Evolutionary conservation across 352 stramenopile genomes (phyloP).

Genomic region (Pythium periplocum): DNA sequence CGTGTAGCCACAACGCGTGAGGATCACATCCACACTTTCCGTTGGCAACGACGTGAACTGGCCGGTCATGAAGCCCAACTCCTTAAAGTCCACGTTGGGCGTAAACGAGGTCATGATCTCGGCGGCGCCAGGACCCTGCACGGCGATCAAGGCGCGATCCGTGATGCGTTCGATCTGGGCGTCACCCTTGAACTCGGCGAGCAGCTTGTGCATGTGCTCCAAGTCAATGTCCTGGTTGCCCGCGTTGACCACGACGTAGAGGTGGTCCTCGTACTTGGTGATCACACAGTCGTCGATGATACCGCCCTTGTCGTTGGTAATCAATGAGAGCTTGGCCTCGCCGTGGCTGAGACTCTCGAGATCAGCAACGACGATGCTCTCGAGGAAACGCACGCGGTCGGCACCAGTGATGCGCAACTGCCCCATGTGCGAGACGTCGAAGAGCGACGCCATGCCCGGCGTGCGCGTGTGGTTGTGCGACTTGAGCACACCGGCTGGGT

Average conservation of each 20-base stretch:
- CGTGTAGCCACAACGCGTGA: slow-evolving; percentile 98
- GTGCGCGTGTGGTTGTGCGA: slow-evolving; percentile 84
- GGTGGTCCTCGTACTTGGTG: slow-evolving; percentile 91
- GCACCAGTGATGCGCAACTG: slow-evolving; percentile 91
- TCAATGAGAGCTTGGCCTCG: slow-evolving; percentile 91
- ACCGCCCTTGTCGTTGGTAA: slow-evolving; percentile 94
- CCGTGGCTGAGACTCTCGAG: slow-evolving; percentile 82
- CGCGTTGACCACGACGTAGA: slow-evolving; percentile 97
- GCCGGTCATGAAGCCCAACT: slow-evolving; percentile 97
- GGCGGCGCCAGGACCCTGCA: slow-evolving; percentile 93
- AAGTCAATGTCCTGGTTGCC: slow-evolving; percentile 96
- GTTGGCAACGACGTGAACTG: slow-evolving; percentile 75
- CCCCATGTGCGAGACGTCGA: slow-evolving; percentile 99
- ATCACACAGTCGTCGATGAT: slow-evolving; percentile 99
- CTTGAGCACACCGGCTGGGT: slow-evolving; percentile 95
- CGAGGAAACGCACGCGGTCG: slow-evolving; percentile 94
- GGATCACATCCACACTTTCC: slow-evolving; percentile 67
- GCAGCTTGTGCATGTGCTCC: slow-evolving; percentile 87
- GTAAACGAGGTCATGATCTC: slow-evolving; percentile 78
- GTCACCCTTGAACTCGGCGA: slow-evolving; percentile 87
- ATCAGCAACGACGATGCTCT: slow-evolving; percentile 95
- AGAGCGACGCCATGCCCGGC: slow-evolving; percentile 84
- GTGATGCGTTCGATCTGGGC: slow-evolving; percentile 92
- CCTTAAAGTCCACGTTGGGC: slow-evolving; percentile 86
- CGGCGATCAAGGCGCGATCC: slow-evolving; percentile 91